phyloP scores from a whole-genome alignment of 140 eudicot species.

The Anethum foeniculum region DNA sequence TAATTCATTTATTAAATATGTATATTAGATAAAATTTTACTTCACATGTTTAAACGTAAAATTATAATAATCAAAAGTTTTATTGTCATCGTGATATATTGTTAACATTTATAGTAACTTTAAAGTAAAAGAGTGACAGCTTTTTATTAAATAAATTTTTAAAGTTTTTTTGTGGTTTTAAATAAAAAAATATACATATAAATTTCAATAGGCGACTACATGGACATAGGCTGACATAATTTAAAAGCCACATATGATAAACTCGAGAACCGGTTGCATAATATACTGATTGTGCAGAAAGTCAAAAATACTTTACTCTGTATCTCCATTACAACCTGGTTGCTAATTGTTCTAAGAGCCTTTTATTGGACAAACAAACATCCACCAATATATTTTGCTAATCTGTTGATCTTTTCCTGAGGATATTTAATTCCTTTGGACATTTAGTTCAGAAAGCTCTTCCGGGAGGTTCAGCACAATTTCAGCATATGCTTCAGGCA shows the following conservation, averaged over 20 bases:
- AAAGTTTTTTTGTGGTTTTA: too few relatives aligned
- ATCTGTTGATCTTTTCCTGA: neutral
- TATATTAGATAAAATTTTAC: too few relatives aligned
- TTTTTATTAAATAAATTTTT: too few relatives aligned
- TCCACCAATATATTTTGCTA: neutral
- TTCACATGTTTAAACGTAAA: too few relatives aligned
- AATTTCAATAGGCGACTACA: too few relatives aligned
- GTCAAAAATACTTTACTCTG: neutral
- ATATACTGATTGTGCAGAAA: neutral
- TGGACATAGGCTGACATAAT: neutral
- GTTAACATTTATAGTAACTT: too few relatives aligned
- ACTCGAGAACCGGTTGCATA: neutral
- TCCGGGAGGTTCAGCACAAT: slow-evolving; percentile 67
- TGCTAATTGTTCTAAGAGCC: neutral
- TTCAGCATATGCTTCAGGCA: slow-evolving; percentile 96
- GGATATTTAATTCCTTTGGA: neutral
- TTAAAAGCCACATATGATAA: neutral
- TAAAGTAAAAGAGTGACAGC: too few relatives aligned
- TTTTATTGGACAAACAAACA: neutral
- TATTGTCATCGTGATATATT: too few relatives aligned
- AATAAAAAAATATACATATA: too few relatives aligned
- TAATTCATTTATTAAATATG: too few relatives aligned
- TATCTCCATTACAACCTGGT: neutral
- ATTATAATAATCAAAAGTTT: too few relatives aligned
- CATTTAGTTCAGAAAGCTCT: slow-evolving; percentile 44